A percentile compares a stretch with the other conserved stretches of the same genome.
phyloP scores from a whole-genome alignment of 108 stramenopile species.

The Fragilariopsis cylindrus region DNA sequence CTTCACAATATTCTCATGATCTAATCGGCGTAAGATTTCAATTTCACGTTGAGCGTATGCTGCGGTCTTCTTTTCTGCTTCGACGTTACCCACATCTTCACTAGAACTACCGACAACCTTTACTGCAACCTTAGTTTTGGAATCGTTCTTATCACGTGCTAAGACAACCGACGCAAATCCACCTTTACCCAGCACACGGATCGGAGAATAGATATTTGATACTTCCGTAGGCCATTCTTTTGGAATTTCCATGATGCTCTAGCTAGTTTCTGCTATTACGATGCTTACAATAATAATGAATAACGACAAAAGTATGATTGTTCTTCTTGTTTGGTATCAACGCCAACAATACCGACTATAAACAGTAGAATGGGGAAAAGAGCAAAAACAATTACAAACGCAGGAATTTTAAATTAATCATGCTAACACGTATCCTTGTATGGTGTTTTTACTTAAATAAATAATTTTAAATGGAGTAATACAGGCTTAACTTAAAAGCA shows the following conservation, averaged over 20 bases:
- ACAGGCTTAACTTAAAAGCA: too few relatives aligned
- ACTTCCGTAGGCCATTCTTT: constrained; percentile 38
- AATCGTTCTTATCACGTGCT: constrained; percentile 17
- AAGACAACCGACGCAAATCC: constrained; percentile 47
- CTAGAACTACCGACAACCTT: constrained; percentile 36
- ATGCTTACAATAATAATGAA: too few relatives aligned
- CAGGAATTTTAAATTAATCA: too few relatives aligned
- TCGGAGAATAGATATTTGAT: constrained; percentile 19
- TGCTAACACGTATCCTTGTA: too few relatives aligned
- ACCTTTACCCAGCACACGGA: constrained; percentile 38
- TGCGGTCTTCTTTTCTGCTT: constrained; percentile 23
- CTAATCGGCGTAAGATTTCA: constrained; percentile 47
- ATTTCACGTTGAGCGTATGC: constrained; percentile 48
- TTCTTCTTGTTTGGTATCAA: too few relatives aligned
- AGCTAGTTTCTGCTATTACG: too few relatives aligned
- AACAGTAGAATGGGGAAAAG: too few relatives aligned
- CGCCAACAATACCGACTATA: too few relatives aligned
- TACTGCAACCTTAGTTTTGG: constrained; percentile 30
- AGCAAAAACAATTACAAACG: too few relatives aligned
- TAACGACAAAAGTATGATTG: too few relatives aligned
- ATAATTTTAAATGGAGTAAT: too few relatives aligned
- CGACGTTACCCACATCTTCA: not conserved
- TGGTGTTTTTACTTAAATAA: too few relatives aligned
- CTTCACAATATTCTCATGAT: constrained; percentile 67
- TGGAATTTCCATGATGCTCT: not conserved